phyloP scores from a whole-genome alignment of 208 protist genomes.

The Tritrichomonas musculus region DNA sequence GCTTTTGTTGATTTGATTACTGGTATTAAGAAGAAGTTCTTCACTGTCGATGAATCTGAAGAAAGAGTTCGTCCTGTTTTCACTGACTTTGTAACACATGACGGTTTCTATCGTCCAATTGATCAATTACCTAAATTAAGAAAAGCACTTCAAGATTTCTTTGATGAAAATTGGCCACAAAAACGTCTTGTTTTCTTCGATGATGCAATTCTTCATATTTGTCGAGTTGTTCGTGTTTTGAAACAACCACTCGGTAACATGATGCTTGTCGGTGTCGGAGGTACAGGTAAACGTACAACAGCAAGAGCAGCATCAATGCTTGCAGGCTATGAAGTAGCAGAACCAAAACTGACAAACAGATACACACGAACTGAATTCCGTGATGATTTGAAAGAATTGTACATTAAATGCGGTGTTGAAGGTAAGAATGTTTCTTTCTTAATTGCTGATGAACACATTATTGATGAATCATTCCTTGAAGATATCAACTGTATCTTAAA shows the following conservation, averaged over 20 bases:
- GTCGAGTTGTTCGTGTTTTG: constrained; percentile 81
- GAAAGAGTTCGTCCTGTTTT: background rate
- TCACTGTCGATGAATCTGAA: background rate
- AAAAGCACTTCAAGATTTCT: background rate
- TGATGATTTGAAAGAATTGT: constrained; percentile 51
- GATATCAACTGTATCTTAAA: constrained; percentile 94
- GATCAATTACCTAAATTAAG: background rate
- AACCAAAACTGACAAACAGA: constrained; percentile 42
- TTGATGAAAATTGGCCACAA: background rate
- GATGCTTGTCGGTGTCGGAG: constrained; percentile 85
- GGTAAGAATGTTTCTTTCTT: constrained; percentile 81
- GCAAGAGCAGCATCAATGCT: constrained; percentile 82
- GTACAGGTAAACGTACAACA: constrained; percentile 85
- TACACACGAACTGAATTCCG: constrained; percentile 67
- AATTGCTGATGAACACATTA: constrained; percentile 80
- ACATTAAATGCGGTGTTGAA: constrained; percentile 69
- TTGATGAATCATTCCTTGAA: constrained; percentile 80
- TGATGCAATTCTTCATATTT: constrained; percentile 82
- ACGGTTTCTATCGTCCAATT: background rate
- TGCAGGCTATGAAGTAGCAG: constrained; percentile 46
- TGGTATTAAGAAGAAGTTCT: constrained; percentile 37
- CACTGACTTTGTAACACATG: background rate
- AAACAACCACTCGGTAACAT: constrained; percentile 83
- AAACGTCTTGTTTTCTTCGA: constrained; percentile 78
- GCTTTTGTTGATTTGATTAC: constrained; percentile 64